A percentile compares a stretch with the other conserved stretches of the same genome.
phyloP scores from a whole-genome alignment of 192 early-diverging fungal species.

The Coemansia sp. region DNA sequence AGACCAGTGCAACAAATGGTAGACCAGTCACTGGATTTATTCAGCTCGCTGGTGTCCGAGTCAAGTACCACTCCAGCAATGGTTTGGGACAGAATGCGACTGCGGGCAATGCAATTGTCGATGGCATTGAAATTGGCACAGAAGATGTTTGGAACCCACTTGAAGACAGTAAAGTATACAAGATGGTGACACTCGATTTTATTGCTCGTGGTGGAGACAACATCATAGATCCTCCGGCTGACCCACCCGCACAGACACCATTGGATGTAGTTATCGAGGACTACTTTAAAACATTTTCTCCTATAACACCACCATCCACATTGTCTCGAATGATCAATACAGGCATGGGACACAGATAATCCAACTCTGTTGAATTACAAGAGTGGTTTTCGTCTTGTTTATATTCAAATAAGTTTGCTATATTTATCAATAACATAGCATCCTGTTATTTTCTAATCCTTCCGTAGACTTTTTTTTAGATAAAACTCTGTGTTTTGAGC shows the following conservation, averaged over 20 bases:
- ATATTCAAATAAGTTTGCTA: too few species aligned
- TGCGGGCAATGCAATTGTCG: background rate
- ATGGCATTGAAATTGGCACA: constrained; percentile 20
- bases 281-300: constrained; percentile 24
- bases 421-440: too few species aligned
- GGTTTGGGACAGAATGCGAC: background rate
- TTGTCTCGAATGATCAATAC: too few species aligned
- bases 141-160: constrained; percentile 26
- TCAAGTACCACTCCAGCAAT: constrained; percentile 14
- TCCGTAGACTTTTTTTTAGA: too few species aligned
- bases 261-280: constrained; percentile 36
- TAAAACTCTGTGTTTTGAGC: too few species aligned
- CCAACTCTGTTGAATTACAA: too few species aligned
- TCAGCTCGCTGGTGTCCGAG: constrained; percentile 55
- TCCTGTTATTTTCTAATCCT: too few species aligned
- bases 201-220: constrained; percentile 57
- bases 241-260: constrained; percentile 8
- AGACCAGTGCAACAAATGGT: constrained; percentile 23
- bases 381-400: too few species aligned
- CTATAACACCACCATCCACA: constrained; percentile 12
- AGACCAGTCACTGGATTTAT: constrained; percentile 51
- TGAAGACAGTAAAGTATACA: constrained; percentile 49
- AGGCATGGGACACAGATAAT: too few species aligned
- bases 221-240: constrained; percentile 36
- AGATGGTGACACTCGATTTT: constrained; percentile 56